Base-by-base conservation (phyloP, 1,139 yeast genomes). In the Yamadazyma triangularis region DNA sequence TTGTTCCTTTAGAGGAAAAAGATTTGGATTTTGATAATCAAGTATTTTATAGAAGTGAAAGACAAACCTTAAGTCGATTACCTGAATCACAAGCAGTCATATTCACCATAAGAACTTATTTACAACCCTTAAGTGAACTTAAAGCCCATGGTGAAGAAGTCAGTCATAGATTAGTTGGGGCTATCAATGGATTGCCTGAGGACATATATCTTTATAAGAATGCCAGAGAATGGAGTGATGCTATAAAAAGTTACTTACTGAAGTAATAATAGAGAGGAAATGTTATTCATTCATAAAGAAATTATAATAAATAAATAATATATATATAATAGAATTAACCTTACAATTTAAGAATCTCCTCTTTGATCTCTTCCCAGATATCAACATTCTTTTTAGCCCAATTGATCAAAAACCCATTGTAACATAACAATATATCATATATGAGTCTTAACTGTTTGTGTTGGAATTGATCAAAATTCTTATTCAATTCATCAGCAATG, bases 351-450 rank as follows among this genome's bases (percentile, higher is more conserved):
- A 41, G 35, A 11, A 69, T 49, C 34, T 68, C 75, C 13, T 64
- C 67, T 38, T 64, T 66, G 9, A 82, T 78, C 39, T 80, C 88
- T 45, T 78, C 79, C 91, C 91, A 82, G 30, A 76, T 68, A 43
- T 81, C 87, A 30, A 78, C 57, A 48, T 80, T 81, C 57, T 78
- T 78, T 45, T 66, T 69, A 4, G 86, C 85, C 88, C 89, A 82
- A 36, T 71, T 77, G 23, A 78, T 59, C 28, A 82, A 69, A 35
- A 76, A 72, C 26, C 73, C 60, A 35, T 79, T 72, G 46, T 79
- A 81, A 16, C 75, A 70, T 27, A 63, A 42, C 19, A 75, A 53
- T 22, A 68, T 66, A 28, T 58, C 63, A 36, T 59, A 64, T 22
- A 69, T 63, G 29, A 58, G 50, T 31, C 53, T 53, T 53, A 79